Conservation (phyloP, 306 rosid genomes). For the Pterocarpus macrocarpus region DNA sequence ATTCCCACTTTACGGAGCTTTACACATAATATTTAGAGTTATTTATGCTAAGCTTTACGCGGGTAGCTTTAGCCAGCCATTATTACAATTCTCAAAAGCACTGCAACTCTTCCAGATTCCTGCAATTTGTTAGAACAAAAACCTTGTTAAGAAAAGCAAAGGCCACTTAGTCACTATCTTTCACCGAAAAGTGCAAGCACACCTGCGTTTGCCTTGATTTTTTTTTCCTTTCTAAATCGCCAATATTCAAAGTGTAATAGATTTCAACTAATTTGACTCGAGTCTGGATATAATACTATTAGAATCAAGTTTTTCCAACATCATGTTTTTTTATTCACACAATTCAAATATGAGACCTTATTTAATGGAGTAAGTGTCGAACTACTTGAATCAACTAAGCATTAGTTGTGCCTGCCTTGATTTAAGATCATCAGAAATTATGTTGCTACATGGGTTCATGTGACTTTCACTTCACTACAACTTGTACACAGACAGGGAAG, state of each 20-base stretch:
- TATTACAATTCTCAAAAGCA: conserved; percentile 83
- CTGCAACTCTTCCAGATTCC: conserved; percentile 64
- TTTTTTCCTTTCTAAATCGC: conserved; percentile 37
- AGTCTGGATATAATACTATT: too few relatives aligned
- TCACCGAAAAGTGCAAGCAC: conserved; percentile 90
- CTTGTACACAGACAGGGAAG: conserved; percentile 43
- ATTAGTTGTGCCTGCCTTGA: too few relatives aligned
- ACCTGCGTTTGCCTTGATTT: conserved; percentile 71
- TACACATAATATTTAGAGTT: conserved; percentile 57
- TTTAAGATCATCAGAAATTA: conserved; percentile 47
- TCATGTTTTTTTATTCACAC: too few relatives aligned
- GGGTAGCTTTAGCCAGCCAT: conserved; percentile 69
- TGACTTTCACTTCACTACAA: conserved; percentile 54
- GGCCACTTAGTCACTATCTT: conserved; percentile 57
- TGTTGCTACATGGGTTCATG: conserved; percentile 70
- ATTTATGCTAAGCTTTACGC: conserved; percentile 53
- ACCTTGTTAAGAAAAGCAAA: conserved; percentile 45
- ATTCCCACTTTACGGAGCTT: conserved; percentile 62
- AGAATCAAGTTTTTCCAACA: too few relatives aligned
- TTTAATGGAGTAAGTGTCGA: too few relatives aligned
- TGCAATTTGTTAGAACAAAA: conserved; percentile 60
- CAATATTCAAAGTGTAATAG: conserved; percentile 42
- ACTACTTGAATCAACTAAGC: too few relatives aligned
- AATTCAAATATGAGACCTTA: too few relatives aligned
- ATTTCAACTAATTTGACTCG: too few relatives aligned